phyloP scores from a whole-genome alignment of 73 alveolate species.

The Paraurostyla sp. region DNA sequence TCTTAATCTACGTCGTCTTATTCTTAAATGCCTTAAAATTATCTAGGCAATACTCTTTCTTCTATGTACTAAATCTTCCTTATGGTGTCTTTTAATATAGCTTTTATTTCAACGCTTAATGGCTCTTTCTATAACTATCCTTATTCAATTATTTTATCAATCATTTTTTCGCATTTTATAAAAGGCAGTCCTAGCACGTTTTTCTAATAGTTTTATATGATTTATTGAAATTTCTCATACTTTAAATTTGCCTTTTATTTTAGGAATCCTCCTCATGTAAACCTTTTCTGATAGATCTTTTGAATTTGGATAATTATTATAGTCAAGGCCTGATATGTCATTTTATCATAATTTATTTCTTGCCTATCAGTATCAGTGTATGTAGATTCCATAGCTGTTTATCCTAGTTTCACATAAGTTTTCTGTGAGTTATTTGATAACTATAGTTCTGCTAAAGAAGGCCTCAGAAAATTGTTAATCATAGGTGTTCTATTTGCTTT shows the following conservation, averaged over 20 bases:
- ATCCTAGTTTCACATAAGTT: not conserved
- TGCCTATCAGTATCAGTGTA: not conserved
- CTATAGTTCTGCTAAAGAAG: not conserved
- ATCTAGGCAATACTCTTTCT: constrained; percentile 24
- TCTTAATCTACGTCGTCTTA: not conserved
- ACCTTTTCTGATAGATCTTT: constrained; percentile 10
- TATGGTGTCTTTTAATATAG: not conserved
- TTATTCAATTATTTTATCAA: not conserved
- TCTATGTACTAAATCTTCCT: constrained; percentile 27
- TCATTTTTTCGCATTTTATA: constrained; percentile 15
- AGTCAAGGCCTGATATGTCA: not conserved
- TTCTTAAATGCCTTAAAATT: not conserved
- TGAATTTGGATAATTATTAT: not conserved
- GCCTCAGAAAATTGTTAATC: not conserved
- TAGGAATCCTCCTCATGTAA: constrained; percentile 17
- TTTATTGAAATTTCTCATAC: not conserved
- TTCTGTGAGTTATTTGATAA: not conserved
- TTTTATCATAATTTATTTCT: not conserved
- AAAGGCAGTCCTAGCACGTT: constrained; percentile 8
- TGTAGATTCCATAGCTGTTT: constrained; percentile 27
- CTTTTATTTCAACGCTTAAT: not conserved
- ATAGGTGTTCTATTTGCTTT: not conserved
- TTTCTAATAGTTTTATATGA: not conserved
- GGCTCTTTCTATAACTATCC: not conserved
- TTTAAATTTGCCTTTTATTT: not conserved